These are phyloP conservation scores for Cardamine occulta DNA, from an alignment of 345 rosid genomes.

Conservation along the genomic window DNA sequence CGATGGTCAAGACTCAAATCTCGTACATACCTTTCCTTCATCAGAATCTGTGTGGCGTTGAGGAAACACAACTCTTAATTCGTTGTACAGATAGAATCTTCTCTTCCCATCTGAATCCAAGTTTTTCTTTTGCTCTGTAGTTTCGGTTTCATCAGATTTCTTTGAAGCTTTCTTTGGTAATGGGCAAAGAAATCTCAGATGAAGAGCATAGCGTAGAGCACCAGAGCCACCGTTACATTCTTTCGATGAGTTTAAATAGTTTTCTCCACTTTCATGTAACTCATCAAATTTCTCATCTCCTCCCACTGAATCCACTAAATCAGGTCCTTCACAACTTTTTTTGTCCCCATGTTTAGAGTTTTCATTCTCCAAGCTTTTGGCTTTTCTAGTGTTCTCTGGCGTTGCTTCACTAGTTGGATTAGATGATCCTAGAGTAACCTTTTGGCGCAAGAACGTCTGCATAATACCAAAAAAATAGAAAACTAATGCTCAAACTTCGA, in stretches of 20 bases:
- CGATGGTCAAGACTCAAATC: conserved; percentile 25
- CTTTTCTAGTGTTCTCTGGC: conserved; percentile 43
- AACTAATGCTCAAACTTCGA: conserved; percentile 2
- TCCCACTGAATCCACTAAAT: conserved; percentile 40
- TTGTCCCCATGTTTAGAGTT: conserved; percentile 25
- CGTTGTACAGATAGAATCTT: conserved; percentile 84
- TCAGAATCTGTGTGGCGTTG: conserved; percentile 95
- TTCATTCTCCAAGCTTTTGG: conserved; percentile 33
- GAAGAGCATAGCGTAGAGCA: conserved; percentile 88
- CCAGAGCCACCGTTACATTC: conserved; percentile 59
- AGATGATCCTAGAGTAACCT: conserved; percentile 74
- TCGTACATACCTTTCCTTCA: conserved; percentile 82
- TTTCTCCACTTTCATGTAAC: conserved; percentile 36
- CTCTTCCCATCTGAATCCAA: conserved; percentile 55
- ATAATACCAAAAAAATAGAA: conserved; percentile 6
- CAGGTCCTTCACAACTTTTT: conserved; percentile 43
- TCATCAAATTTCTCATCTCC: conserved; percentile 37
- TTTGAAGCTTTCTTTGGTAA: conserved; percentile 60
- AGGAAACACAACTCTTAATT: conserved; percentile 86
- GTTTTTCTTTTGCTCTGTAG: conserved; percentile 47
- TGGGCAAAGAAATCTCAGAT: conserved; percentile 83
- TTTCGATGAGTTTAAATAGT: conserved; percentile 55
- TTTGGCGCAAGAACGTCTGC: conserved; percentile 93
- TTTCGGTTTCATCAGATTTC: conserved; percentile 49
- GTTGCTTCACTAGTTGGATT: conserved; percentile 50